phyloP scores from a whole-genome alignment of 2,329 filamentous ascomycete species.

The Huntiella moniliformis region DNA sequence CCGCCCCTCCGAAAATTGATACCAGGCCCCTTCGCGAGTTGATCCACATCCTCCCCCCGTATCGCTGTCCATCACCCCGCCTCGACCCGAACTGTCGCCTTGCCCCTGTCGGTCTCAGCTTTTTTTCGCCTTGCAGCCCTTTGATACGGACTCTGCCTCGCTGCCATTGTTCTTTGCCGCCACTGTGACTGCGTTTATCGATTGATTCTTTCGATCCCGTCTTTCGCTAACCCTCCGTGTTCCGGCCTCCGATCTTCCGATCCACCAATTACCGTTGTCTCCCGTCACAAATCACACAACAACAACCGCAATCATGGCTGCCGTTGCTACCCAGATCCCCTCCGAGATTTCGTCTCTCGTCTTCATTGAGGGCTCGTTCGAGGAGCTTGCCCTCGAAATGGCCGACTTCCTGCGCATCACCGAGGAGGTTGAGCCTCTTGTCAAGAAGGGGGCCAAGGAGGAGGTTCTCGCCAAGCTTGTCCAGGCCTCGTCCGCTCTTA shows the following conservation, averaged over 20 bases:
- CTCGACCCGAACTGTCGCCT: neutral
- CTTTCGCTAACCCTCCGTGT: neutral
- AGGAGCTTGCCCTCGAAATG: constrained; percentile 86
- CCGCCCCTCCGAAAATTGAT: too few relatives aligned
- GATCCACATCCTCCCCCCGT: constrained; percentile 6
- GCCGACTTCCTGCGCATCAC: constrained; percentile 80
- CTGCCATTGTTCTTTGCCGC: too few relatives aligned
- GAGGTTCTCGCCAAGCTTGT: constrained; percentile 82
- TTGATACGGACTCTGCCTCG: neutral
- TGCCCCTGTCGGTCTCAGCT: neutral
- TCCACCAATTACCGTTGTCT: neutral
- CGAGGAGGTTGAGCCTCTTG: constrained; percentile 55
- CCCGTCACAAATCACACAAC: neutral
- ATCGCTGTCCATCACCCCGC: neutral
- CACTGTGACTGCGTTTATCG: too few relatives aligned
- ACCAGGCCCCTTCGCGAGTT: constrained; percentile 1
- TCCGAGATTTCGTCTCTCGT: constrained; percentile 28
- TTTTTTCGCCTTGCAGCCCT: neutral
- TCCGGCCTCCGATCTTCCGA: constrained; percentile 1
- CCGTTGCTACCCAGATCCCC: constrained; percentile 20
- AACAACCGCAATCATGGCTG: constrained; percentile 16
- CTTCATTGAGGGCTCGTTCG: constrained; percentile 80
- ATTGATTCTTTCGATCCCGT: neutral
- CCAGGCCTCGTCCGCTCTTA: constrained; percentile 56
- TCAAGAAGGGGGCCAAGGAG: constrained; percentile 60